Conservation (phyloP, 805 yeast species). For the Scheffersomyces spartinae region DNA sequence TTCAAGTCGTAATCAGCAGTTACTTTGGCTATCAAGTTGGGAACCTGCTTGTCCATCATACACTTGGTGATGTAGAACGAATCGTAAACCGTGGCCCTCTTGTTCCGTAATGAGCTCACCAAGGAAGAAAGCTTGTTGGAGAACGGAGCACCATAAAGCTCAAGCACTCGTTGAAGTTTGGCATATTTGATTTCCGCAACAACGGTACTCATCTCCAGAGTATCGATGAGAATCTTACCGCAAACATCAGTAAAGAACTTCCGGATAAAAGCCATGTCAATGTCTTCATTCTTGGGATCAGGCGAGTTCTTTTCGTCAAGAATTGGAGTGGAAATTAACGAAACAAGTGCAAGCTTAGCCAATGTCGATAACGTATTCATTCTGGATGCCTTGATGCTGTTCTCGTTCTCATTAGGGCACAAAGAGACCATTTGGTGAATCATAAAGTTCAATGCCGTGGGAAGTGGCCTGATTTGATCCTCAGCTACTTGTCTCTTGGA, state of each 20-base stretch:
- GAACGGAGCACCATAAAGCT: constrained; percentile 30
- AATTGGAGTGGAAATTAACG: constrained; percentile 50
- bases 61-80: constrained; percentile 51
- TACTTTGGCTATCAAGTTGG: constrained; percentile 43
- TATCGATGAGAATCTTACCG: constrained; percentile 46
- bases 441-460: constrained; percentile 67
- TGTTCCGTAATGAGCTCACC: constrained; percentile 34
- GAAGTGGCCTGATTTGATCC: constrained; percentile 50
- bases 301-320: constrained; percentile 33
- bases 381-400: no score
- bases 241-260: constrained; percentile 63
- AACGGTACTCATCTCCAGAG: no score
- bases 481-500: constrained; percentile 39
- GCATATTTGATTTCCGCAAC: no score
- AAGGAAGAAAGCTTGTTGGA: constrained; percentile 30
- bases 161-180: no score
- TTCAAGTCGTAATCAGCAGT: constrained; percentile 63
- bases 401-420: no score
- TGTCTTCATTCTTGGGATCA: constrained; percentile 44
- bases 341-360: constrained; percentile 49
- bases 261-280: constrained; percentile 62
- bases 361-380: constrained; percentile 49
- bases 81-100: constrained; percentile 43
- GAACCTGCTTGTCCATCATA: constrained; percentile 57
- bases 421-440: constrained; percentile 64